Percentiles rank a stretch among this genome's conserved stretches.
These are phyloP conservation scores for Eremochloa ophiuroides DNA, from an alignment of 176 grass and related monocot genomes.

Conservation along the genomic window DNA sequence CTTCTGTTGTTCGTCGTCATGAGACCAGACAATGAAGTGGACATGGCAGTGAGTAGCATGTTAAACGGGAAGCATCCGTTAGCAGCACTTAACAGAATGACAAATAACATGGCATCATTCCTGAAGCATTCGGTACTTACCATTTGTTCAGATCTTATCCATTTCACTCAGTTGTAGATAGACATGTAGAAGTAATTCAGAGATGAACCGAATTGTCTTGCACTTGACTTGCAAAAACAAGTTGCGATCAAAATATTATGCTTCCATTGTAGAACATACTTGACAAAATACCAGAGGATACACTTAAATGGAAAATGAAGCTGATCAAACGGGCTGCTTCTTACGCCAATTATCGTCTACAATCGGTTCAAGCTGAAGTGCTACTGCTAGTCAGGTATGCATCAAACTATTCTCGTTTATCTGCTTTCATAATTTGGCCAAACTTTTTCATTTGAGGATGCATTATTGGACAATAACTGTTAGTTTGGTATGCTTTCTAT, in stretches of 20 bases:
- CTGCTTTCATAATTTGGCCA: not conserved
- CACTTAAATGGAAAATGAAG: constrained; percentile 53
- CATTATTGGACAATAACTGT: not conserved
- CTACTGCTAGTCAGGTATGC: constrained; percentile 47
- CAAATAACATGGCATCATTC: constrained; percentile 39
- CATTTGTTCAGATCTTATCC: not conserved
- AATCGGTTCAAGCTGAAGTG: constrained; percentile 54
- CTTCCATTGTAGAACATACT: constrained; percentile 47
- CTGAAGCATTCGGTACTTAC: constrained; percentile 35
- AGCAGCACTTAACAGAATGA: constrained; percentile 39
- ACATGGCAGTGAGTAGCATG: constrained; percentile 37
- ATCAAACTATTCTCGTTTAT: not conserved
- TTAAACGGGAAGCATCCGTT: constrained; percentile 46
- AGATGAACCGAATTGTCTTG: not conserved
- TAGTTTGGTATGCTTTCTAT: constrained; percentile 11
- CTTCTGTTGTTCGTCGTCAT: constrained; percentile 16
- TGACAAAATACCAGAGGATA: constrained; percentile 58
- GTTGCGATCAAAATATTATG: not conserved
- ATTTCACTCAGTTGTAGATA: not conserved
- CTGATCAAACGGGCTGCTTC: constrained; percentile 42
- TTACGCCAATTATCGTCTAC: constrained; percentile 43
- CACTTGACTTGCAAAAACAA: not conserved
- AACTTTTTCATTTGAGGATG: not conserved
- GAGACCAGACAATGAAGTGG: constrained; percentile 48
- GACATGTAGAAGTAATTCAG: not conserved